Percentiles rank a stretch among this genome's conserved stretches.
Conservation (phyloP, 441 rosid species). For the Eutrema salsugineum region DNA sequence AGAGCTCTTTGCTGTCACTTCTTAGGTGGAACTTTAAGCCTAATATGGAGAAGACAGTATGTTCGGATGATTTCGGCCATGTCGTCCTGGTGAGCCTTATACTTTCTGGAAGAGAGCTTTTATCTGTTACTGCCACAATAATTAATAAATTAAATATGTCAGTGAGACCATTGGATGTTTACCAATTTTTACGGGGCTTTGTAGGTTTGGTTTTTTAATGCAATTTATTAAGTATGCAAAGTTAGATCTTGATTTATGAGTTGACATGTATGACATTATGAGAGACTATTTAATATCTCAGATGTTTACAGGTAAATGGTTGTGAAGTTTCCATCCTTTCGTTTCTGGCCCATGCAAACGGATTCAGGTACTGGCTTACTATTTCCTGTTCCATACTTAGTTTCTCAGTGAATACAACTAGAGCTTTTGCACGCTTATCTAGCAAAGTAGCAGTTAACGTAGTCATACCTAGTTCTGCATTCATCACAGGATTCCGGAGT, state of each 20-base stretch:
- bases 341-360: slow-evolving; percentile 47
- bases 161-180: background rate
- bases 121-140: background rate
- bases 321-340: slow-evolving; percentile 72
- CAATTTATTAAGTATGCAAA: background rate
- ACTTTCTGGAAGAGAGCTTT: slow-evolving; percentile 6
- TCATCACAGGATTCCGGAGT: slow-evolving; percentile 45
- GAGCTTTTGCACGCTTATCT: background rate
- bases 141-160: background rate
- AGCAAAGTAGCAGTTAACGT: slow-evolving; percentile 13
- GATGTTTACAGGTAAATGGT: slow-evolving; percentile 54
- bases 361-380: slow-evolving; percentile 56
- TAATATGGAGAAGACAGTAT: slow-evolving; percentile 66
- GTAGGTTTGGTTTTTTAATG: background rate
- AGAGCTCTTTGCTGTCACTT: slow-evolving; percentile 62
- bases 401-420: slow-evolving; percentile 8
- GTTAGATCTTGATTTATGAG: slow-evolving; percentile 4
- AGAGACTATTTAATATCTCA: background rate
- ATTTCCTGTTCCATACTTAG: slow-evolving; percentile 3
- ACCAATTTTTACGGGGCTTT: background rate
- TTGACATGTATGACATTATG: background rate
- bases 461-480: slow-evolving; percentile 17
- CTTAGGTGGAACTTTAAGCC: slow-evolving; percentile 80
- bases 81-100: slow-evolving; percentile 54
- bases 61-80: slow-evolving; percentile 56